Evolutionary conservation across 192 early-diverging fungal species (phyloP).

Genomic region (Coemansia sp.): DNA sequence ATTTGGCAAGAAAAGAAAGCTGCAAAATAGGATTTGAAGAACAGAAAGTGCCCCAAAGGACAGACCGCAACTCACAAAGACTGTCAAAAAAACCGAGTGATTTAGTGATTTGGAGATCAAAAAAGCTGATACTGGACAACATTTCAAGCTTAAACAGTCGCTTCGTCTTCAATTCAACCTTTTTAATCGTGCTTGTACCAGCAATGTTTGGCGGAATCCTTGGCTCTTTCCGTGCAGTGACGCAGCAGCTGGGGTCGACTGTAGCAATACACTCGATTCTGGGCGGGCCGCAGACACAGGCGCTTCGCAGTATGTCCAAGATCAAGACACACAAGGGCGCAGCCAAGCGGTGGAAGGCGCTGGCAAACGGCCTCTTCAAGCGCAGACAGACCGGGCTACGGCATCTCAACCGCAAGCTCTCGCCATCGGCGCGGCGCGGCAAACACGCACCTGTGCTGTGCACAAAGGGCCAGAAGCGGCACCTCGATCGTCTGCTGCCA

Average conservation of each 20-base stretch:
- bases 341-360: constrained; percentile 50
- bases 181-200: neutral
- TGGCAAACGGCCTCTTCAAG: constrained; percentile 45
- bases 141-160: too few relatives aligned
- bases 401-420: constrained; percentile 41
- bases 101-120: neutral
- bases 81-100: neutral
- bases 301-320: constrained; percentile 49
- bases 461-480: constrained; percentile 43
- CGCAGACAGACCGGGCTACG: constrained; percentile 45
- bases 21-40: constrained; percentile 1
- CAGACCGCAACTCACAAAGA: too few relatives aligned
- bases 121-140: neutral
- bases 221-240: constrained; percentile 16
- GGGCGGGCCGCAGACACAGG: constrained; percentile 44
- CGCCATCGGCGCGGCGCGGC: constrained; percentile 34
- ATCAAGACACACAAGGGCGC: constrained; percentile 55
- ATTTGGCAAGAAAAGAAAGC: neutral
- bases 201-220: constrained; percentile 35
- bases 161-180: neutral
- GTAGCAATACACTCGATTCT: constrained; percentile 12
- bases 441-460: constrained; percentile 51
- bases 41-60: neutral
- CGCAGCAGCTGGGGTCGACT: constrained; percentile 15
- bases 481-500: constrained; percentile 45